Conservation (phyloP, 2,329 filamentous ascomycete species). For the Colletotrichum tanaceti region DNA sequence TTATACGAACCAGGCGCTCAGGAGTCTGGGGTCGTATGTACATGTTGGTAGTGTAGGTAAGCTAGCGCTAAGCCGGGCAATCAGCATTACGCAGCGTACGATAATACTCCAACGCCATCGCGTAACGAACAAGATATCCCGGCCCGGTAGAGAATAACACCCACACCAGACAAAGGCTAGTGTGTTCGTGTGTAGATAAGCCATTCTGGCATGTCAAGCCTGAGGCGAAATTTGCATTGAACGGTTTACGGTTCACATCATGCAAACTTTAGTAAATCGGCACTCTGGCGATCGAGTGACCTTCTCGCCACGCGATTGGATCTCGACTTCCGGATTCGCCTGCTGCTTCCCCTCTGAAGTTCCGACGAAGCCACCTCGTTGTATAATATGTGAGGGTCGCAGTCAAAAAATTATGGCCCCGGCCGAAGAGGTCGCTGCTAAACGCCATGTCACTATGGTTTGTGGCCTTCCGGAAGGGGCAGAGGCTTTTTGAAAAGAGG, state of each 20-base stretch:
- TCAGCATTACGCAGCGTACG: neutral
- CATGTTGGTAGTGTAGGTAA: neutral
- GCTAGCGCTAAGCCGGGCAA: neutral
- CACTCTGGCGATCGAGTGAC: neutral
- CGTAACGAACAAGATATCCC: no score
- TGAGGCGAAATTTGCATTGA: constrained; percentile 8
- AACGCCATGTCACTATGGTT: constrained; percentile 7
- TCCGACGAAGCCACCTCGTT: constrained; percentile 22
- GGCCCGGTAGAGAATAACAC: neutral
- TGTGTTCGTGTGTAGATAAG: neutral
- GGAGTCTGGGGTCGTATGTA: neutral
- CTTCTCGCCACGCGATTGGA: constrained; percentile 2
- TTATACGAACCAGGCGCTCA: neutral
- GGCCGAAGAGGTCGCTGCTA: constrained; percentile 17
- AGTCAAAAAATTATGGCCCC: neutral
- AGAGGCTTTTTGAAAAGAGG: neutral
- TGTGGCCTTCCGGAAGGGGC: neutral
- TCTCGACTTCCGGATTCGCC: neutral
- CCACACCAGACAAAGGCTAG: neutral
- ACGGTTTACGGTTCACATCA: constrained; percentile 10
- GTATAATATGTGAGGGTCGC: neutral
- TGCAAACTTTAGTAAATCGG: neutral
- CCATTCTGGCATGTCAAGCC: neutral
- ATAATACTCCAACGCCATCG: no score
- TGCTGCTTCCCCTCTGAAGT: constrained; percentile 6